These are phyloP conservation scores for Exophiala viscosa DNA, from an alignment of 2,329 filamentous ascomycete genomes.

Conservation along the genomic window DNA sequence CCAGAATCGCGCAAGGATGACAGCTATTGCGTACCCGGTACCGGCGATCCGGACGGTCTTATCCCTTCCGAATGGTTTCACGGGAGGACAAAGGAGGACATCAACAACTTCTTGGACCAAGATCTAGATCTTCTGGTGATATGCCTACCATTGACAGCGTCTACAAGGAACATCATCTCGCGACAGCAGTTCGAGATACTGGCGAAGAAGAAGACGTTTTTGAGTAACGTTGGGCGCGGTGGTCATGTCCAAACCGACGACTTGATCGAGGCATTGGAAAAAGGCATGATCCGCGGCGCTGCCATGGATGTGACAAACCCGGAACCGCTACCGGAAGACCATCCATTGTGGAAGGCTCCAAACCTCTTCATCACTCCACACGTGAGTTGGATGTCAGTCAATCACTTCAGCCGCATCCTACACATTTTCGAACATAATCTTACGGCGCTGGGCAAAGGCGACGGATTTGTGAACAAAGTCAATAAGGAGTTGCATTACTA, in stretches of 20 bases:
- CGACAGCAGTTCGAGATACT: constrained; percentile 48
- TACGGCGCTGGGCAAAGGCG: background rate
- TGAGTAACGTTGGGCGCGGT: constrained; percentile 30
- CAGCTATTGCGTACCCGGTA: constrained; percentile 65
- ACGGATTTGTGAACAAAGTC: constrained; percentile 5
- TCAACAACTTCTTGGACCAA: constrained; percentile 51
- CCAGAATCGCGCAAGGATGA: constrained; percentile 61
- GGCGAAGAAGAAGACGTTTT: constrained; percentile 29
- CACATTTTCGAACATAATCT: constrained; percentile 16
- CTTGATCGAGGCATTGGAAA: constrained; percentile 17
- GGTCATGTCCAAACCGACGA: constrained; percentile 43
- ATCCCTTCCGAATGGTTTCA: constrained; percentile 53
- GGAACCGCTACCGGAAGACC: constrained; percentile 19
- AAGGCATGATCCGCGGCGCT: constrained; percentile 19
- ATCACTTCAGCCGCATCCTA: constrained; percentile 6
- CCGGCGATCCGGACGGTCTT: constrained; percentile 52
- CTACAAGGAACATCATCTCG: constrained; percentile 43
- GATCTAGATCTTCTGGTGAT: constrained; percentile 54
- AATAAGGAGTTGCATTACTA: constrained; percentile 11
- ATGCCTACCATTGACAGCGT: constrained; percentile 49
- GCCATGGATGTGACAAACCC: constrained; percentile 25
- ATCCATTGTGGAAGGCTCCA: constrained; percentile 19
- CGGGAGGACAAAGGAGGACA: constrained; percentile 41
- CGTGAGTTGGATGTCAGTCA: constrained; percentile 7
- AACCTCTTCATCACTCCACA: constrained; percentile 24